Base-by-base conservation (phyloP, 768 basidiomycete species). In the Rhodotorula babjevae region DNA sequence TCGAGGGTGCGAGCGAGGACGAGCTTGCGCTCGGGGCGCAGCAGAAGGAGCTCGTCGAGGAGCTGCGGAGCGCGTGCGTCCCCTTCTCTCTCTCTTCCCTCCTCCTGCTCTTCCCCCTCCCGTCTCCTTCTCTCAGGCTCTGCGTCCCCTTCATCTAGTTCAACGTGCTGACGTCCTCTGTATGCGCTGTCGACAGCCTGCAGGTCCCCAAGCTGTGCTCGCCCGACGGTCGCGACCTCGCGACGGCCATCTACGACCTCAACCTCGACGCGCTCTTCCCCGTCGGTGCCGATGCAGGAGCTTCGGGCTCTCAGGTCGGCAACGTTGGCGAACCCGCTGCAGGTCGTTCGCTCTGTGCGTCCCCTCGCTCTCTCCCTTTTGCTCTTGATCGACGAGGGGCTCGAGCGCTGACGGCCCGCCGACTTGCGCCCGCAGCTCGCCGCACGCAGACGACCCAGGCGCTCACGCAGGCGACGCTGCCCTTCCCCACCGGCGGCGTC, bases 401-500 rank as follows among this genome's bases (percentile, higher is more conserved):
- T n/a, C 3, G 31, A 4, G 27, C 9, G 7, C 16, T 16, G 57
- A 18, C n/a, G n/a, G n/a, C n/a, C n/a, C n/a, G n/a, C n/a, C n/a
- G n/a, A n/a, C n/a, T n/a, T n/a, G n/a, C n/a, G n/a, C 29, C 23
- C 2, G 29, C 25, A 49, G 47, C 21, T 3, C 50, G 50, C 23
- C 50, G 50, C 7, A 27, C 50, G 50, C 50, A 52, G 50, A 52
- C 9, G 44, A n/a, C 18, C 31, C 50, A 52, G 12, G 50, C 25
- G 9, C 23, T 46, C 10, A 53, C 60, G 18, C 40, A 61, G 15
- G 36, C 49, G 23, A 72, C 71, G 11, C 71, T 58, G 25, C 71
- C 71, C 5, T 72, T 72, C 67, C 71, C 71, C 23, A 68, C 66
- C 7, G 71, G 71, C 27, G 71, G 71, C 14, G 67, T 72, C 0